Evolutionary conservation across 2,329 filamentous ascomycete species (phyloP), one percentile per base, ranked within the genome.

Genomic region (Talaromyces sp.): DNA sequence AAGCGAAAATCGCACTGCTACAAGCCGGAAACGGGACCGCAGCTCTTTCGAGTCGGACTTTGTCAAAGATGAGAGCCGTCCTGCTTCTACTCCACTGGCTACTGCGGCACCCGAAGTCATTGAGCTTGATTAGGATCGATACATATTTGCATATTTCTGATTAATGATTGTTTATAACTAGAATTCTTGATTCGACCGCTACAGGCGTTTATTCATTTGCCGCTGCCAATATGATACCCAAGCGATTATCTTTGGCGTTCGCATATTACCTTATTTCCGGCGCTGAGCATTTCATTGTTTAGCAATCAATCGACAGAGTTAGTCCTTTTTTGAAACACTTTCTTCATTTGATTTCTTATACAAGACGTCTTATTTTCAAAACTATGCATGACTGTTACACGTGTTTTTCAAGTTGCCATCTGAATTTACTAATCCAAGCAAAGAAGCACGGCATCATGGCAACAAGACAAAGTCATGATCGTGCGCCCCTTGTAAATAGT

Each of bases 401-500:
- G 22, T 52, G 24, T 31, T 24, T 33, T 13, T 3, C 27, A 16
- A 33, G 1, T 16, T 49, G 3, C 45, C 11, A 3, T 14, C 22
- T 24, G 11, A 27, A 11, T 49, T 22, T 49, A 33, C 49, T 54
- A 13, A 54, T 54, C 16, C 45, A n/a, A 50, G 11, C 45, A 50
- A 52, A 52, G 27, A 9, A 22, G 16, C 47, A 43, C 56, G 37
- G 43, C 8, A 43, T 58, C 54, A 66, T 39, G 64, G 64, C 37
- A 68, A 66, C 58, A 76, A 65, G 37, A 70, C 66, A 68, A 77
- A 76, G 58, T 76, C 75, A 67, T 76, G 75, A 65, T 75, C 74
- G 66, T 77, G 75, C 59, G 71, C 71, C 2, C 74, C 73, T 57
- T 77, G 71, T 31, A 80, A 70, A 68, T 79, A 76, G 66, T 79